Evolutionary conservation across 2,329 filamentous ascomycete genomes (phyloP), one percentile per base, ranked within the genome.

Genomic region (Ascocoryne sarcoides): DNA sequence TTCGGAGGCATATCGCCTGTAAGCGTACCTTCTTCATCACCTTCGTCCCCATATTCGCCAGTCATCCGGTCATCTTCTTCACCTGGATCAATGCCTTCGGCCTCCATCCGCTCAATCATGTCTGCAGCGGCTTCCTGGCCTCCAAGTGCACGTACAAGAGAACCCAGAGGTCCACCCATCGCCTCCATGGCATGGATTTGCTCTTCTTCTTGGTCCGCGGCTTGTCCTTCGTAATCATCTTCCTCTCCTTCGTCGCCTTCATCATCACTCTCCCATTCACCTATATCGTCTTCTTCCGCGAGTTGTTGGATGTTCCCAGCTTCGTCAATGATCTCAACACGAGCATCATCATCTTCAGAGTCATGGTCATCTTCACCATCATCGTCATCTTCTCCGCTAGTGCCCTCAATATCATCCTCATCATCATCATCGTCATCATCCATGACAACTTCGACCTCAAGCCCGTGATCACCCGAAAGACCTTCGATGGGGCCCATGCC

Each of bases 401-500:
- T 77, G 23, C 81, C 78, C 18, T 78, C 73, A n/a, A n/a, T n/a
- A n/a, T n/a, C n/a, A 19, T 77, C 75, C 39, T 66, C 67, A 40
- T 76, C 74, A 1, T 79, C 76, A 10, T 78, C 79, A 38, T 79
- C 79, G 26, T 77, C 74, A 5, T 81, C 79, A n/a, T 84, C 83
- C 69, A 95, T 84, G 46, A 94, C 85, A 51, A 96, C 76, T 63
- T 82, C 77, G 43, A 83, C 74, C 39, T 64, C 55, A 10, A 80
- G 69, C 17, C 68, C 73, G 33, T 75, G 71, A 33, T 81, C 75
- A 28, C 76, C 76, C 40, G 76, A 69, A 15, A 81, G 66, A 37
- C 76, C 84, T 66, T 95, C 89, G 37, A 95, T 84, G 28, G 85
- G 79, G 4, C 88, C 90, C 71, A 93, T 89, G 29, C 80, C 84